These are phyloP conservation scores for Capsella rubella DNA, from an alignment of 441 rosid species.

Conservation along the genomic window DNA sequence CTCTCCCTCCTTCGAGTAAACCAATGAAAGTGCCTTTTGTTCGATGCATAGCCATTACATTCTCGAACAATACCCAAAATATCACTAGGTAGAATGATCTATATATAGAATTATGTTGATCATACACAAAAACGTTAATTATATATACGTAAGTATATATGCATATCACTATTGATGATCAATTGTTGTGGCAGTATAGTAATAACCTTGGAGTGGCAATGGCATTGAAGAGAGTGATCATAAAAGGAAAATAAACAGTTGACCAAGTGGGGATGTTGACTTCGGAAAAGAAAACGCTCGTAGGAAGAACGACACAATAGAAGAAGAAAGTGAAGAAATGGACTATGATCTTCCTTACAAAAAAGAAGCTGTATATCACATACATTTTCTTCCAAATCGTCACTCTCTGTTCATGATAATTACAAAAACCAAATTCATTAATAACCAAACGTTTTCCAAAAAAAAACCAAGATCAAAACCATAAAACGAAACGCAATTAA, in stretches of 20 bases:
- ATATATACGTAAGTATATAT: neutral
- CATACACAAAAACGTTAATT: no score
- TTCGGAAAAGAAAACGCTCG: conserved; percentile 58
- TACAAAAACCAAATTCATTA: neutral
- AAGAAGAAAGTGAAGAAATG: conserved; percentile 47
- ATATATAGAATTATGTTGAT: no score
- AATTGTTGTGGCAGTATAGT: conserved; percentile 1
- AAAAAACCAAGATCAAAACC: neutral
- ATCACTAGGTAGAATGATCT: conserved; percentile 55
- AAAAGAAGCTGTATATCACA: conserved; percentile 45
- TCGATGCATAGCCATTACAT: conserved; percentile 59
- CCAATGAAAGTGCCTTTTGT: conserved; percentile 58
- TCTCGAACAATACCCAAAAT: conserved; percentile 59
- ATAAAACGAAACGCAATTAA: neutral
- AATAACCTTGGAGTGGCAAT: conserved; percentile 50
- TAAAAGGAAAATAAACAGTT: conserved; percentile 54
- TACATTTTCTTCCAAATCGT: conserved; percentile 52
- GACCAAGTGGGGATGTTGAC: conserved; percentile 61
- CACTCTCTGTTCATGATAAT: conserved; percentile 51
- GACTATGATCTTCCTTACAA: conserved; percentile 44
- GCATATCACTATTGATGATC: neutral
- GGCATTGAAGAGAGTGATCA: conserved; percentile 53
- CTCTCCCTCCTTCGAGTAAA: conserved; percentile 57
- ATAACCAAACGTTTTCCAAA: neutral
- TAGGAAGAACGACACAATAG: conserved; percentile 43